Base-by-base conservation (phyloP, 2,329 filamentous ascomycete genomes). In the Graphilbum ipis-grandicollis region DNA sequence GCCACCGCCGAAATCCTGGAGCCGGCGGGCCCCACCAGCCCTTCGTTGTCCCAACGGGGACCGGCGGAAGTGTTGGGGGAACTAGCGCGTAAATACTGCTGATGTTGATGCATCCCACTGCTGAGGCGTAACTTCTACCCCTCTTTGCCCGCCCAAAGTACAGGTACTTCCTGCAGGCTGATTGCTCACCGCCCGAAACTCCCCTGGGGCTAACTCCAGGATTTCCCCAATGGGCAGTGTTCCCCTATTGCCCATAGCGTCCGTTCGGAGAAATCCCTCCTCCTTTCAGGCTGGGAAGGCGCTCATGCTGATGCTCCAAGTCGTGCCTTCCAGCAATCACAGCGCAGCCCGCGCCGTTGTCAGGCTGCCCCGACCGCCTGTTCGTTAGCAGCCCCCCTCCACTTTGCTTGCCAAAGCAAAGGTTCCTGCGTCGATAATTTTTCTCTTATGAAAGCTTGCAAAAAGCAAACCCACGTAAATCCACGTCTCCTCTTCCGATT, bases 341-440 rank as follows among this genome's bases (percentile, higher is more conserved):
- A 18, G 6, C 29, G 30, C 30, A 19, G 29, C 17, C 17, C 3
- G 17, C 17, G 6, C 17, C 3, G 15, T 19, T 19, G 30, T 18
- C 15, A 7, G 9, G 17, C n/a, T 31, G 30, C 17, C n/a, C 7
- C 7, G 17, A 18, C 15, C 17, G 15, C n/a, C 29, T 13, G 5
- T 18, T 31, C 10, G n/a, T 17, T 15, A n/a, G 5, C 29, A 12
- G 30, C 30, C 30, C 15, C 30, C 17, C 15, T 19, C 30, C 30
- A 7, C 26, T 28, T 13, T 13, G 12, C 22, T 21, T 34, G 21
- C 18, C 31, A 37, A 41, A 39, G 22, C 29, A 42, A 40, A 31
- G 41, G 40, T n/a, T 28, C 26, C 40, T 39, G 41, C 42, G 39
- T 38, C 37, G 37, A 37, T 38, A 33, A 38, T 42, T 39, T 18